phyloP scores from a whole-genome alignment of 2,329 filamentous ascomycete species.

The Mycosphaerella sp. region DNA sequence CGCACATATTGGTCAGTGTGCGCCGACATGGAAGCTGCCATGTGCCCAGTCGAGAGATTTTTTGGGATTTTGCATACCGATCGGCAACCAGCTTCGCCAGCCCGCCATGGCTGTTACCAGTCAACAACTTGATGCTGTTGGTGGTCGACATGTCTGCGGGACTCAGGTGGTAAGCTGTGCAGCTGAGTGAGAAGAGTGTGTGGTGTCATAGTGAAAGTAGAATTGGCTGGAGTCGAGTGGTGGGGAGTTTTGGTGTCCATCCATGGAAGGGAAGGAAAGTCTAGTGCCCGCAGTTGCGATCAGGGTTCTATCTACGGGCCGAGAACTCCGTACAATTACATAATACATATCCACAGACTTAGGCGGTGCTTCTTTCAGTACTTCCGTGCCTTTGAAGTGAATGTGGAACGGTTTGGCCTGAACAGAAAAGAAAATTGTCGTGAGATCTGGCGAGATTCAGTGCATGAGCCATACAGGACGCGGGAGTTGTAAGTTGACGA shows the following conservation, averaged over 20 bases:
- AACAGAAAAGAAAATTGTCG: too few relatives aligned
- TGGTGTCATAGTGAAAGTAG: constrained; percentile 18
- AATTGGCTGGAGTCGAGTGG: not conserved
- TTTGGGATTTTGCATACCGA: constrained; percentile 43
- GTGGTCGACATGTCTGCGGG: constrained; percentile 51
- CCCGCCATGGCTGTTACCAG: constrained; percentile 68
- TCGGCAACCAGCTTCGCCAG: constrained; percentile 64
- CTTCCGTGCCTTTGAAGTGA: too few relatives aligned
- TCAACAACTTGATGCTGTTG: constrained; percentile 69
- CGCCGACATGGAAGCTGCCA: constrained; percentile 1
- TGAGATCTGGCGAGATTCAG: too few relatives aligned
- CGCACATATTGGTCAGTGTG: constrained; percentile 10
- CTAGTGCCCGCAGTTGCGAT: constrained; percentile 5
- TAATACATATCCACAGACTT: too few relatives aligned
- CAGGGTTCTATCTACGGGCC: too few relatives aligned
- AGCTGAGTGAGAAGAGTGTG: constrained; percentile 5
- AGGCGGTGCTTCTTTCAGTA: too few relatives aligned
- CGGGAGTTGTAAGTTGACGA: not conserved
- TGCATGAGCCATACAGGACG: too few relatives aligned
- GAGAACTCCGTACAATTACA: too few relatives aligned
- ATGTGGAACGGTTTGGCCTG: too few relatives aligned
- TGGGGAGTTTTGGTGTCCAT: not conserved
- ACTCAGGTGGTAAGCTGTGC: constrained; percentile 8
- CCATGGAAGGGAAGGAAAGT: constrained; percentile 9
- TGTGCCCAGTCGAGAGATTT: constrained; percentile 8